These are phyloP conservation scores for Alternaria tenuissima DNA, from an alignment of 2,329 filamentous ascomycete genomes.

Conservation along the genomic window DNA sequence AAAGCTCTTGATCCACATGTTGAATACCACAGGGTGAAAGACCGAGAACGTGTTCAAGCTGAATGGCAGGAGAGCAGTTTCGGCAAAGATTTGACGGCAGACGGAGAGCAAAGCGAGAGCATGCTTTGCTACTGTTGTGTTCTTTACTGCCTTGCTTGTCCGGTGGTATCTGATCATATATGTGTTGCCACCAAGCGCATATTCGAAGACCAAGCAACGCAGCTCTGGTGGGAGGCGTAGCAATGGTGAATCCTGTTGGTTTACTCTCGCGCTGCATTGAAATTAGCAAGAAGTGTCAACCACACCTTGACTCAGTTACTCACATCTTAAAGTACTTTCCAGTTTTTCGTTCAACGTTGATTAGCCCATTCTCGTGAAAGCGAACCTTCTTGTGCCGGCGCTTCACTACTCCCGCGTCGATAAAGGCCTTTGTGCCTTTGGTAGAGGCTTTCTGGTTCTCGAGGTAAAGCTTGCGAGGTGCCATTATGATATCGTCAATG, in stretches of 20 bases:
- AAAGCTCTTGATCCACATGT: neutral
- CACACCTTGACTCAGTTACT: neutral
- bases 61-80: constrained; percentile 6
- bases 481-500: neutral
- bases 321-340: constrained; percentile 16
- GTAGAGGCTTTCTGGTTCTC: neutral
- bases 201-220: constrained; percentile 18
- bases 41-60: neutral
- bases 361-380: neutral
- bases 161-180: neutral
- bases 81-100: constrained; percentile 20
- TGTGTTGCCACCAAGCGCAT: constrained; percentile 49
- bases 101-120: neutral
- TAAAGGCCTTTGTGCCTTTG: neutral
- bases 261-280: neutral
- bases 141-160: neutral
- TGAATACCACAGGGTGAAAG: neutral
- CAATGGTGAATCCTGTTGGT: constrained; percentile 12
- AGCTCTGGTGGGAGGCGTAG: constrained; percentile 16
- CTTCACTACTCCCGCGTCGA: neutral
- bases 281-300: neutral
- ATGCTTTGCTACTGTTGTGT: neutral
- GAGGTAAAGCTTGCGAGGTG: neutral
- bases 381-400: constrained; percentile 3
- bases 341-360: constrained; percentile 12